Evolutionary conservation across 2,329 filamentous ascomycete species (phyloP), one percentile per base, ranked within the genome.

Genomic region (Talaromyces sp.): DNA sequence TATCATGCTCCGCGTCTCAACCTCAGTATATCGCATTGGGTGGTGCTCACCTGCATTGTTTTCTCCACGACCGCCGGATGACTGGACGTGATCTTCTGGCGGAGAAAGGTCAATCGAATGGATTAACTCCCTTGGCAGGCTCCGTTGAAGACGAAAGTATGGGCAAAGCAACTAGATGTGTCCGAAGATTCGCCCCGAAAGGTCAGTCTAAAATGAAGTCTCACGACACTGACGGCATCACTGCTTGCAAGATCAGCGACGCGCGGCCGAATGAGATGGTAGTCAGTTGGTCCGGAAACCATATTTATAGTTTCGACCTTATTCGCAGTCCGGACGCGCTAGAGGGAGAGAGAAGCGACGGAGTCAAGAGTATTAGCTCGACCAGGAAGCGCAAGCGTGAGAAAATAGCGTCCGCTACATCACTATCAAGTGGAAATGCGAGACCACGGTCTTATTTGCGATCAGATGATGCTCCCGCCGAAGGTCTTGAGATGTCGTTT

Each of bases 1-100:
- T 90, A 27, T 90, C 87, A 14, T 90, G 88, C 71, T 88, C 88
- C 7, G 80, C 86, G 3, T 87, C 82, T 59, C 88, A 90, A 70
- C 88, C 88, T 13, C 86, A 90, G 71, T 90, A 90, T 70, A 90
- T 90, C 69, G 88, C 87, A 8, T 77, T 90, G 14, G 88, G 88
- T 52, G 88, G 88, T n/a, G 85, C 86, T 8, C 87, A 90, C 74
- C 79, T 89, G 10, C 87, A 90, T 72, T 89, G 87, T 73, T 89
- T 90, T 71, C 79, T 90, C 37, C 88, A 90, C 71, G 88, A 90
- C 72, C 82, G 88, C 64, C 83, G 88, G 7, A 90, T 90, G 88
- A 78, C 87, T 24, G 87, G 88, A 6, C 82, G 87, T 49, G 85
- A 90, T 72, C 77, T 78, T 33, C 74, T 83, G 4, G 74, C 73